Conservation (phyloP, 345 rosid genomes). For the Limnanthes douglasii region DNA sequence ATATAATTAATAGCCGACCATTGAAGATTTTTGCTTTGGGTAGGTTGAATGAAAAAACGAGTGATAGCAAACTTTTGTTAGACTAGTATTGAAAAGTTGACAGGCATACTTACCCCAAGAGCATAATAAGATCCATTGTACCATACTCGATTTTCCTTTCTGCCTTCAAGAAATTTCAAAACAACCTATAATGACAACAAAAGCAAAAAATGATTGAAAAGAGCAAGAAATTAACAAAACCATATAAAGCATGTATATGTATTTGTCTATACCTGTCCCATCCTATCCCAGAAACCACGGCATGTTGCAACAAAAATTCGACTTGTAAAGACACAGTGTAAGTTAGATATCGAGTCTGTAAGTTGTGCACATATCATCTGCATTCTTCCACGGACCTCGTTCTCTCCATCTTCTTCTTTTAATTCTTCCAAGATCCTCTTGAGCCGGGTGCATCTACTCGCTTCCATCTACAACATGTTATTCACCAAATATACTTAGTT, state of each 20-base stretch:
- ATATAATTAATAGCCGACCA: no score
- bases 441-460: slow-evolving; percentile 50
- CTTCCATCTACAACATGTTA: slow-evolving; percentile 42
- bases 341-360: slow-evolving; percentile 52
- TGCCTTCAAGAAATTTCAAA: slow-evolving; percentile 84
- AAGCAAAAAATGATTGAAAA: not conserved
- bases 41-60: no score
- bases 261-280: slow-evolving; percentile 54
- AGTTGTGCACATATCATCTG: slow-evolving; percentile 57
- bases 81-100: not conserved
- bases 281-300: slow-evolving; percentile 90
- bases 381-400: slow-evolving; percentile 81
- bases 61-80: no score
- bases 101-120: slow-evolving; percentile 47
- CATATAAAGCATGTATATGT: not conserved
- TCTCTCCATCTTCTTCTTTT: slow-evolving; percentile 85
- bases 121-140: slow-evolving; percentile 89
- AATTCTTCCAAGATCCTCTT: slow-evolving; percentile 83
- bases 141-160: slow-evolving; percentile 85
- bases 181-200: slow-evolving; percentile 26
- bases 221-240: slow-evolving; percentile 1
- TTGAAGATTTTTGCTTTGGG: not conserved
- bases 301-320: slow-evolving; percentile 69
- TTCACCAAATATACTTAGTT: not conserved
- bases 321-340: slow-evolving; percentile 66